Percentiles rank a stretch among this genome's conserved stretches.
Conservation (phyloP, 164 flowering plant genomes). For the grape (Vitis vinifera) region ASM3070453v1 NC_081811.1:4034001-4034500, state of each 20-base stretch:
- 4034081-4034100: no score
- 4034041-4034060: no score
- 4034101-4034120: neutral
- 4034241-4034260: slow-evolving; percentile 59
- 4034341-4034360: no score
- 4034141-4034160: slow-evolving; percentile 74
- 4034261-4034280: slow-evolving; percentile 10
- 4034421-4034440: no score
- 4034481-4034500: no score
- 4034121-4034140: slow-evolving; percentile 65
- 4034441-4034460: no score
- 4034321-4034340: neutral
- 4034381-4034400: no score
- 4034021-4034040: neutral
- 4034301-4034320: neutral
- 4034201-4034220: slow-evolving; percentile 50
- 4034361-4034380: no score
- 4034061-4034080: no score
- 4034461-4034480: no score
- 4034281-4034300: neutral
- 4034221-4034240: slow-evolving; percentile 62
- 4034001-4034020: neutral
- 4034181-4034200: slow-evolving; percentile 82
- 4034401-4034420: no score
- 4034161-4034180: slow-evolving; percentile 92